These are phyloP conservation scores for Tuber indicum DNA, from an alignment of 495 filamentous ascomycete species.

Conservation along the genomic window DNA sequence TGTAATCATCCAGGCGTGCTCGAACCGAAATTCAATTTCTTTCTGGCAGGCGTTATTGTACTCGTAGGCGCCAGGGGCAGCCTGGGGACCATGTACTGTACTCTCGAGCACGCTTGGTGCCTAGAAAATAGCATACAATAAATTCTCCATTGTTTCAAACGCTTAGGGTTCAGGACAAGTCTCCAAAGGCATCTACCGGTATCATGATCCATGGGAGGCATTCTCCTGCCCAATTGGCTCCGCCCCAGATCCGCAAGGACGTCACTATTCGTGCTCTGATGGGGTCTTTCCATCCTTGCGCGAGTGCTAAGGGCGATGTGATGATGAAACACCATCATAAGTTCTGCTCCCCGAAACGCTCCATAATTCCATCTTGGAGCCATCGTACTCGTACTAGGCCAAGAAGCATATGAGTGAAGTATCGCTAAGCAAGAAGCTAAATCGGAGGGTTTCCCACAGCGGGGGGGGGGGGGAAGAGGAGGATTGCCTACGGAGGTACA, in stretches of 20 bases:
- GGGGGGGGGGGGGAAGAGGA: not conserved
- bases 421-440: not conserved
- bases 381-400: not conserved
- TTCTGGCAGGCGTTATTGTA: not conserved
- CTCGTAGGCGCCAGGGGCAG: not conserved
- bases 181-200: not conserved
- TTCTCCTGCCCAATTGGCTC: not conserved
- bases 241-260: not conserved
- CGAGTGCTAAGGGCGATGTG: not conserved
- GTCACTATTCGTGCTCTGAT: not conserved
- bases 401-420: not conserved
- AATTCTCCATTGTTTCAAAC: not conserved
- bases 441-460: not conserved
- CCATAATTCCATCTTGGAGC: not conserved
- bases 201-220: not conserved
- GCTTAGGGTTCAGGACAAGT: not conserved
- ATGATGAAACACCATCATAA: not conserved
- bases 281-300: not conserved
- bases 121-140: not conserved
- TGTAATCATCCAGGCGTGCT: not conserved
- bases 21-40: not conserved
- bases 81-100: not conserved
- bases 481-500: not conserved
- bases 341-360: not conserved
- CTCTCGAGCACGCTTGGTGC: not conserved